A percentile compares a stretch with the other conserved stretches of the same genome.
These are phyloP conservation scores for Dalbergia cultrata DNA, from an alignment of 306 rosid species.

Conservation along the genomic window DNA sequence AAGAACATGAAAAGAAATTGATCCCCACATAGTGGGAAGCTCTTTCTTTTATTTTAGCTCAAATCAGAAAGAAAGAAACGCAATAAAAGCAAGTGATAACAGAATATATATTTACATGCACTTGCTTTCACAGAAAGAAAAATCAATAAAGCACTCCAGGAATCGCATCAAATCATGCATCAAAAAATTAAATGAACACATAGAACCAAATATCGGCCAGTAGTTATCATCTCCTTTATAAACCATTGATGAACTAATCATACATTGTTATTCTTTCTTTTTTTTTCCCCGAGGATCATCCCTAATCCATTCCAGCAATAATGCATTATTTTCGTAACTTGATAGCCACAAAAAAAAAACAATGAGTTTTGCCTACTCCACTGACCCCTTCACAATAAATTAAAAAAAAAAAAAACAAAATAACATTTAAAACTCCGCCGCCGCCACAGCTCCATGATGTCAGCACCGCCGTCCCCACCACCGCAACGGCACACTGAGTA, in stretches of 20 bases:
- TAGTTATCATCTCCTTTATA: neutral
- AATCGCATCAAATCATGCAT: conserved; percentile 13
- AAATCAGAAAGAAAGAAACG: conserved; percentile 27
- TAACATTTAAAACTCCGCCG: neutral
- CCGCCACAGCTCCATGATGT: too few relatives aligned
- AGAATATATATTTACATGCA: conserved; percentile 22
- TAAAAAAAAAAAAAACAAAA: neutral
- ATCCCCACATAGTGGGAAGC: neutral
- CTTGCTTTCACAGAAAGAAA: conserved; percentile 15
- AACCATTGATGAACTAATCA: neutral
- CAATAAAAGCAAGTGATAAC: neutral
- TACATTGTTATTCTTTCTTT: neutral
- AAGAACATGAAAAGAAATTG: conserved; percentile 39
- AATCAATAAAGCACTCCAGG: conserved; percentile 29
- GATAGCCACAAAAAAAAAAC: neutral
- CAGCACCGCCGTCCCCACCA: conserved; percentile 12
- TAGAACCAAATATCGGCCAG: neutral
- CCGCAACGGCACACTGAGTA: neutral
- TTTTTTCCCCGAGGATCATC: neutral
- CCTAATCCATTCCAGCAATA: neutral
- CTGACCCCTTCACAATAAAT: conserved; percentile 3
- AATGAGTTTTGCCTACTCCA: neutral
- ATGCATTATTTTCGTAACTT: neutral
- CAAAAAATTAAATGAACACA: neutral
- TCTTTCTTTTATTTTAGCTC: conserved; percentile 16